Percentiles rank a stretch among this genome's conserved stretches.
Conservation (phyloP, 345 rosid genomes). For the Geranium rotundifolium region DNA sequence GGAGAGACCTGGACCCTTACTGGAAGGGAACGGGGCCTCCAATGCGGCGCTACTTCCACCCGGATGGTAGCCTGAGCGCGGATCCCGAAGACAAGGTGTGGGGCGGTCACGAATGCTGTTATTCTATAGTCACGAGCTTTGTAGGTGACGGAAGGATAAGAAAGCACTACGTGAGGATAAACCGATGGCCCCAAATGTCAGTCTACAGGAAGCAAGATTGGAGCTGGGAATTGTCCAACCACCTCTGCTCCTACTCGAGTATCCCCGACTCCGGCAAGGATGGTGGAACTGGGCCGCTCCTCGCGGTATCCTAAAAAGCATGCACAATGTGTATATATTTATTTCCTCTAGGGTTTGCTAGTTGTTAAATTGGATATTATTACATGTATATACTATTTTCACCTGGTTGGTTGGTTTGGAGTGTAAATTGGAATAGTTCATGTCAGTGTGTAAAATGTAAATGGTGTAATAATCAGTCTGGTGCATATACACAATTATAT, state of each 20-base stretch:
- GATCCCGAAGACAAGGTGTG: constrained; percentile 46
- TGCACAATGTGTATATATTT: not conserved
- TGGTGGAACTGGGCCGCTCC: constrained; percentile 41
- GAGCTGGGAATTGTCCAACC: constrained; percentile 59
- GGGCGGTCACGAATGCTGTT: constrained; percentile 64
- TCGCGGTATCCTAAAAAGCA: constrained; percentile 8
- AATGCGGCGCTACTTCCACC: constrained; percentile 49
- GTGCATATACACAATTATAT: too few species aligned
- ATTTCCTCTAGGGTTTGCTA: not conserved
- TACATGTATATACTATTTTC: too few species aligned
- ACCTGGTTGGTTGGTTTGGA: not conserved
- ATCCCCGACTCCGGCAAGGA: constrained; percentile 32
- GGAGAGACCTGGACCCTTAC: constrained; percentile 51
- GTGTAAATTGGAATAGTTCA: not conserved
- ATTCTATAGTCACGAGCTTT: constrained; percentile 30
- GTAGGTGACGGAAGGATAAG: constrained; percentile 33
- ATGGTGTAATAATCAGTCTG: not conserved
- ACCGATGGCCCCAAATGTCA: constrained; percentile 36
- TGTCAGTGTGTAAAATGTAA: not conserved
- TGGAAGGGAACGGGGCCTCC: constrained; percentile 39
- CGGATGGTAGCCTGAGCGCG: constrained; percentile 54
- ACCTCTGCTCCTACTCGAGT: constrained; percentile 36
- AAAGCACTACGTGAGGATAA: constrained; percentile 50
- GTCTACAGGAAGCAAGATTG: constrained; percentile 47
- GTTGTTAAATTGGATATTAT: not conserved